Base-by-base conservation (phyloP, 257 asterid species). In the Ophiorrhiza pumila region DNA sequence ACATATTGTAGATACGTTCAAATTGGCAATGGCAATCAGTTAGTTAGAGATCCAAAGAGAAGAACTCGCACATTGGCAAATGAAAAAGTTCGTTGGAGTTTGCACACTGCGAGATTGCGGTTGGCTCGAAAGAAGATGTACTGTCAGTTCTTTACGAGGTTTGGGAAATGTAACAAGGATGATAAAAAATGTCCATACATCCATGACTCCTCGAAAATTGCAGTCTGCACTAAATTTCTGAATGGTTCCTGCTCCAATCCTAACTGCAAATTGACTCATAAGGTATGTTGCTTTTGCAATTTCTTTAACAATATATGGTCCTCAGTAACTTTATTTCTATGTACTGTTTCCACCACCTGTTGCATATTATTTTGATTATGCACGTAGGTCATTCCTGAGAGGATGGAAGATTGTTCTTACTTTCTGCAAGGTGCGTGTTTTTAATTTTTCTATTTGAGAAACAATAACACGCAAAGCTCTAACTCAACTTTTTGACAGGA, bases 331-430 rank as follows among this genome's bases (percentile, higher is more conserved):
- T 71, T 59, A 43, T 58, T 25, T 35, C 46, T n/a, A 39, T 45
- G 14, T 34, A 61, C 65, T 52, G 74, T 70, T 65, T 68, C 72
- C 57, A 58, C 32, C 66, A 32, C 52, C 70, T 64, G 46, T 62
- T 65, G 63, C 69, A 68, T 83, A 59, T 69, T 73, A 15, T 67
- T 39, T 50, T 74, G 27, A 61, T 58, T 60, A 59, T 56, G 23
- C 73, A 14, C 85, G 85, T 78, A 90, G 99, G 93, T 95, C 73
- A 87, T 95, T 58, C 96, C 98, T 22, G 98, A 95, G 84, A 87
- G 98, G 83, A 95, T 95, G 99, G 92, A 89, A 84, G 99, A 92
- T 79, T 95, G 99, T 81, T 90, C 97, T 29, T 95, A 90, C 79
- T 95, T 90, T 81, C 77, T 92, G 80, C 94, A 87, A 89, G 97